These are phyloP conservation scores for Earliella scabrosa DNA, from an alignment of 1,284 basidiomycete species.

Conservation along the genomic window DNA sequence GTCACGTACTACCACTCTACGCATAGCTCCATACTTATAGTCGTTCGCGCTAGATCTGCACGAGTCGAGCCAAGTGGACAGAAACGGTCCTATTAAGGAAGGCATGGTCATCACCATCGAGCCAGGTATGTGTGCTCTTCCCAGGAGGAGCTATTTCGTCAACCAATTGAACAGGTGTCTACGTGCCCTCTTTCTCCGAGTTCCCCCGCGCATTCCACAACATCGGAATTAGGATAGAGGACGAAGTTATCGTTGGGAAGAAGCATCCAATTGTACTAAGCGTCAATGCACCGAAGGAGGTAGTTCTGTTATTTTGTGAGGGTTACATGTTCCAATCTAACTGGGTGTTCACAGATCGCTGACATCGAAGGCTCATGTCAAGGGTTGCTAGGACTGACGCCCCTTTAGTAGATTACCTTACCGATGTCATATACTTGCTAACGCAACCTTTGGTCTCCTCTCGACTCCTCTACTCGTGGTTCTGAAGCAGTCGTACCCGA, in stretches of 20 bases:
- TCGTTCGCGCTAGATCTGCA: slow-evolving; percentile 65
- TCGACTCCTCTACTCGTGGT: no score
- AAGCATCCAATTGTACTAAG: slow-evolving; percentile 73
- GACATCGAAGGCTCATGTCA: slow-evolving; percentile 91
- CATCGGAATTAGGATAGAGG: slow-evolving; percentile 91
- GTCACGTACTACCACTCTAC: slow-evolving; percentile 26
- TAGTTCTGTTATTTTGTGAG: slow-evolving; percentile 36
- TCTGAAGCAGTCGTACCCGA: no score
- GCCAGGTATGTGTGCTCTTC: slow-evolving; percentile 52
- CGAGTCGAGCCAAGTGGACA: slow-evolving; percentile 64
- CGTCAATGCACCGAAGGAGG: slow-evolving; percentile 88
- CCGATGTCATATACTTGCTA: no score
- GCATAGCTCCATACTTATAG: no score
- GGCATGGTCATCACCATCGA: slow-evolving; percentile 92
- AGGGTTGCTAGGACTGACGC: slow-evolving; percentile 69
- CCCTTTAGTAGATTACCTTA: slow-evolving; percentile 46
- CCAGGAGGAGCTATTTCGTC: no score
- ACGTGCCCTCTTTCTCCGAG: slow-evolving; percentile 77
- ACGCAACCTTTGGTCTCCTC: no score
- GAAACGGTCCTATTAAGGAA: slow-evolving; percentile 52
- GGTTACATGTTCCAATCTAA: background rate
- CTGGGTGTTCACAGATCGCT: slow-evolving; percentile 50
- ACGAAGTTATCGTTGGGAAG: slow-evolving; percentile 82
- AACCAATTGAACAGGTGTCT: slow-evolving; percentile 73
- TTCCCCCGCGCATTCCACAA: slow-evolving; percentile 90